A percentile compares a stretch with the other conserved stretches of the same genome.
Evolutionary conservation across 2,329 filamentous ascomycete genomes (phyloP).

Genomic region (Monilinia vaccinii-corymbosi): DNA sequence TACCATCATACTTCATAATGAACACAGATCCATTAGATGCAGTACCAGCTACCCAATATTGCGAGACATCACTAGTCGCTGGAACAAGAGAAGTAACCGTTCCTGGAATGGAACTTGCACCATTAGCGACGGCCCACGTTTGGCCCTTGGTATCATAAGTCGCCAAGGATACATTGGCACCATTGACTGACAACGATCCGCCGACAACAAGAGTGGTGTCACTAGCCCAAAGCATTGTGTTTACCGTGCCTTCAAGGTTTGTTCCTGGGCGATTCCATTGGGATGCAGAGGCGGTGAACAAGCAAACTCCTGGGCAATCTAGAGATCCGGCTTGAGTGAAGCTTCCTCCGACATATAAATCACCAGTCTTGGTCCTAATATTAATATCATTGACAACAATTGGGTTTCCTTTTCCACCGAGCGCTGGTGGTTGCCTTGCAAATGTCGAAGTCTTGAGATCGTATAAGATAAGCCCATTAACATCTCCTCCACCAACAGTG

Average conservation of each 20-base stretch:
- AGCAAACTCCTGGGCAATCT: slow-evolving; percentile 72
- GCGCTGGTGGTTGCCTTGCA: slow-evolving; percentile 62
- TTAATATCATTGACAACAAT: slow-evolving; percentile 70
- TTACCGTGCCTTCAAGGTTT: slow-evolving; percentile 60
- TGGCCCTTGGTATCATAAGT: slow-evolving; percentile 61
- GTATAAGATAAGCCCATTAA: slow-evolving; percentile 73
- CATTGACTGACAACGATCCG: slow-evolving; percentile 63
- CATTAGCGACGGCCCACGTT: slow-evolving; percentile 56
- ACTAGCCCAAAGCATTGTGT: slow-evolving; percentile 67
- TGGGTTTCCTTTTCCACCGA: slow-evolving; percentile 61
- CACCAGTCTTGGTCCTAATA: slow-evolving; percentile 56
- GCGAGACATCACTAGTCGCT: slow-evolving; percentile 60
- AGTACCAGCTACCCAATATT: slow-evolving; percentile 77
- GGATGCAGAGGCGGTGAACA: slow-evolving; percentile 58
- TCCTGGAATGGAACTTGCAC: slow-evolving; percentile 62
- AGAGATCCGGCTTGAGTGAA: slow-evolving; percentile 80
- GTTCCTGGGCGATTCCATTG: slow-evolving; percentile 77
- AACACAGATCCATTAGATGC: slow-evolving; percentile 60
- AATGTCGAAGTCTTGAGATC: slow-evolving; percentile 60
- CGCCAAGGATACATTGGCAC: slow-evolving; percentile 57
- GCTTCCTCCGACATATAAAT: slow-evolving; percentile 78
- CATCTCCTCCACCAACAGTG: slow-evolving; percentile 47
- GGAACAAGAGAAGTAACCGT: slow-evolving; percentile 68
- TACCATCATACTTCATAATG: slow-evolving; percentile 73
- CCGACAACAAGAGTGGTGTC: slow-evolving; percentile 65